Base-by-base conservation (phyloP, 2,329 filamentous ascomycete species). In the Alternaria conjuncta region DNA sequence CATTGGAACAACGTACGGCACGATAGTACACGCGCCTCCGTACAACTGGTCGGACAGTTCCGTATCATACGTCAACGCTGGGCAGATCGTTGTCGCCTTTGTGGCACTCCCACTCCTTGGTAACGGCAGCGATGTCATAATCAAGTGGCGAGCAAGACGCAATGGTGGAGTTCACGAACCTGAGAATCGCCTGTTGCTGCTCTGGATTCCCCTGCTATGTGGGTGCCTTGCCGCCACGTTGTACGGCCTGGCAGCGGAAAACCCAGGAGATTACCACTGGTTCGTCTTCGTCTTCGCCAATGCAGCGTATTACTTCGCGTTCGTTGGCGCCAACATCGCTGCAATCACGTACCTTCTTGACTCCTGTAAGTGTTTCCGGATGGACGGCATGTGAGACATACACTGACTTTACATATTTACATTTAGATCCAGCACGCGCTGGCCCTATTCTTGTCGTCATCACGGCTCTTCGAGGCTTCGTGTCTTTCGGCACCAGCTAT, bases 311-410 rank as follows among this genome's bases (percentile, higher is more conserved):
- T 78, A 79, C 53, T 82, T 82, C 54, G 69, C 72, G 36, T 82
- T 82, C 53, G 69, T 82, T 18, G 80, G 82, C 0, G 79, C 79
- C 9, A 84, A 84, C 63, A 83, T 84, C 57, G 80, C 81, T 5
- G 81, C 76, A 0, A 82, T 84, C 54, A 83, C 82, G 0, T 83
- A 82, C 61, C 67, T 82, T 5, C 77, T 85, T 3, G 83, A 85
- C 58, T 77, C 79, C 2, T 85, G 36, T 41, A 41, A 41, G 36
- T 41, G 36, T 41, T 41, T 41, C 36, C 5, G 36, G 15, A 41
- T 41, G 36, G n/a, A 41, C 36, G 36, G 36, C 36, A 41, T 41
- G 36, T 41, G 36, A 41, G 36, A 41, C 36, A 41, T 41, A 41
- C 36, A 41, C 36, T 41, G 36, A 41, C 36, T 41, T 41, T 41